Conservation (phyloP, 177 flowering plant genomes). For the Vitis hybrid region DNA sequence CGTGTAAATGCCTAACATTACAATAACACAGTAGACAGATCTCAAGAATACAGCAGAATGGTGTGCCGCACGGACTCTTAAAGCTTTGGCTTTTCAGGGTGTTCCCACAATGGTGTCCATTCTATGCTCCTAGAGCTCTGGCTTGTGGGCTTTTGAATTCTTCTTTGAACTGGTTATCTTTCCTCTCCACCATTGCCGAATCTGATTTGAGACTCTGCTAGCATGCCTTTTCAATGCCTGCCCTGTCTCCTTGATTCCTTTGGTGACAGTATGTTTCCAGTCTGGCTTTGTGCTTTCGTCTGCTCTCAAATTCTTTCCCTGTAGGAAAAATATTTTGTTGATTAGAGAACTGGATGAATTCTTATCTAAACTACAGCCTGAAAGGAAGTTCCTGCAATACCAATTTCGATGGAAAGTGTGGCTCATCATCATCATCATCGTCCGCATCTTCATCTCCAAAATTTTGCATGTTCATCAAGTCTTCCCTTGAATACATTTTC, state of each 20-base stretch:
- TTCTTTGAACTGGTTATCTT: conserved; percentile 35
- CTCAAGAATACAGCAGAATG: neutral
- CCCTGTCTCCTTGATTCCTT: conserved; percentile 35
- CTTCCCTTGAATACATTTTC: conserved; percentile 95
- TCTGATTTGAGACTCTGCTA: conserved; percentile 36
- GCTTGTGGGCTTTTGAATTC: conserved; percentile 39
- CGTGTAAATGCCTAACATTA: too few species aligned
- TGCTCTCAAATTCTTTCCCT: conserved; percentile 69
- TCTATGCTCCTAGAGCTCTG: conserved; percentile 50
- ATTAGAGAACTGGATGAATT: neutral
- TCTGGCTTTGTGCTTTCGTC: conserved; percentile 44
- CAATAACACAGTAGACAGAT: neutral
- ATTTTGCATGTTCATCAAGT: conserved; percentile 66
- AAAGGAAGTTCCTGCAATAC: conserved; percentile 25
- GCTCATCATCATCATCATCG: conserved; percentile 53
- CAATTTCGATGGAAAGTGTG: conserved; percentile 63
- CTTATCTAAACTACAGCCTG: neutral
- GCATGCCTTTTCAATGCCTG: conserved; percentile 52
- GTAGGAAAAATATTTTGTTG: conserved; percentile 2
- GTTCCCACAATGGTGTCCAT: too few species aligned
- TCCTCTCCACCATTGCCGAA: conserved; percentile 68
- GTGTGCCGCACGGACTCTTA: too few species aligned
- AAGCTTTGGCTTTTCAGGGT: too few species aligned
- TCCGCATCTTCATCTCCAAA: conserved; percentile 64
- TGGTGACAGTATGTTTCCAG: conserved; percentile 59